Conservation (phyloP, 352 stramenopile genomes). For the Phytophthora fragariaefolia region DNA sequence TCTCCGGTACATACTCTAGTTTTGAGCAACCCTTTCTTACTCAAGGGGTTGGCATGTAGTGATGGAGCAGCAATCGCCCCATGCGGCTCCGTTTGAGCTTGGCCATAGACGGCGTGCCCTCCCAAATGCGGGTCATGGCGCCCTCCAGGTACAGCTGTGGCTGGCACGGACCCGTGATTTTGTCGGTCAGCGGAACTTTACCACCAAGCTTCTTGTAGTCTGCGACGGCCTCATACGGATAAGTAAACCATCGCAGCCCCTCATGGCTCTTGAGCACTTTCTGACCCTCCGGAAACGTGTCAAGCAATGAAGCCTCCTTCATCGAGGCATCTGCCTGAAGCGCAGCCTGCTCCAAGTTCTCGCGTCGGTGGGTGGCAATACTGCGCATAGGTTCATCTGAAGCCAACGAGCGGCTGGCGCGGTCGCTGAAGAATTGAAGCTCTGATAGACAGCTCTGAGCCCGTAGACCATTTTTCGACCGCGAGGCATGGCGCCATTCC, state of each 20-base stretch:
- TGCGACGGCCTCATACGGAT: conserved; percentile 37
- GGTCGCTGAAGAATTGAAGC: conserved; percentile 30
- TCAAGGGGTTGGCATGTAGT: conserved; percentile 26
- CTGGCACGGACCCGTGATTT: conserved; percentile 42
- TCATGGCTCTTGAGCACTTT: conserved; percentile 37
- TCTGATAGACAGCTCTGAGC: conserved; percentile 27
- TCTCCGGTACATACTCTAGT: conserved; percentile 1
- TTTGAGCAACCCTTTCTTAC: conserved; percentile 10
- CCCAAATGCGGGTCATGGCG: conserved; percentile 31
- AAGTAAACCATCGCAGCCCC: conserved; percentile 43
- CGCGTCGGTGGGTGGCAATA: conserved; percentile 27
- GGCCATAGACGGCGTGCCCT: conserved; percentile 29
- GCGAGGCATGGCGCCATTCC: conserved; percentile 83
- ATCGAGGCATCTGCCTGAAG: conserved; percentile 32
- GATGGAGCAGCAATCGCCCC: conserved; percentile 29
- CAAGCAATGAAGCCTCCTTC: conserved; percentile 29
- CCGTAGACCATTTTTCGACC: conserved; percentile 1
- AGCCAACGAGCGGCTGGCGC: conserved; percentile 12
- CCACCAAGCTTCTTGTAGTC: conserved; percentile 28
- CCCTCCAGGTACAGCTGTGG: conserved; percentile 37
- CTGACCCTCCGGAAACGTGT: conserved; percentile 28
- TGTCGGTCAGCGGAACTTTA: conserved; percentile 30
- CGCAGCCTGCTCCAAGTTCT: conserved; percentile 37
- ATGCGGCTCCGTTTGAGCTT: conserved; percentile 37
- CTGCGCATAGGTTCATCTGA: conserved; percentile 23